phyloP scores from a whole-genome alignment of 257 asterid genomes.

The Oldenlandia corymbosa region DNA sequence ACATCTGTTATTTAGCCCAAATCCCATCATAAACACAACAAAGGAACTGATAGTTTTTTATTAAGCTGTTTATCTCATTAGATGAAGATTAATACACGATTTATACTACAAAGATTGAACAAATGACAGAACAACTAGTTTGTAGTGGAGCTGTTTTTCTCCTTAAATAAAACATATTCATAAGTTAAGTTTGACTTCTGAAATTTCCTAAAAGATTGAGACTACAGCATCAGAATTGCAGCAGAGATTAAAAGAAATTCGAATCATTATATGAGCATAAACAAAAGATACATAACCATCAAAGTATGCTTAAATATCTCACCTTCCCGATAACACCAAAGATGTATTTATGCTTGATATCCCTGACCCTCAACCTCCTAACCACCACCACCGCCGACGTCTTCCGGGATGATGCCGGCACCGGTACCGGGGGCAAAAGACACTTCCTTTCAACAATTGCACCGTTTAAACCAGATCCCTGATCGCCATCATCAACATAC shows the following conservation, averaged over 20 bases:
- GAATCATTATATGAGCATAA: neutral
- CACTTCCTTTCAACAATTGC: constrained; percentile 41
- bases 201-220: no score
- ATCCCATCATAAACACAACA: no score
- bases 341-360: constrained; percentile 53
- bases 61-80: no score
- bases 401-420: constrained; percentile 22
- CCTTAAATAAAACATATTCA: no score
- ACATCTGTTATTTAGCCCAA: no score
- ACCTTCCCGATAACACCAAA: constrained; percentile 62
- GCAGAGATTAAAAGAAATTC: neutral
- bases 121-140: no score
- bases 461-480: constrained; percentile 10
- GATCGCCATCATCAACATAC: constrained; percentile 27
- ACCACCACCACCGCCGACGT: constrained; percentile 22
- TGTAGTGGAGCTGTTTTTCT: no score
- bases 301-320: neutral
- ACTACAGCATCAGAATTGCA: neutral
- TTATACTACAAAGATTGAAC: no score
- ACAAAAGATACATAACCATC: neutral
- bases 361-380: constrained; percentile 45
- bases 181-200: no score
- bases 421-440: constrained; percentile 37
- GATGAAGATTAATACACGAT: no score
- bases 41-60: no score